phyloP scores from a whole-genome alignment of 345 rosid species.

The Bruguiera parviflora region DNA sequence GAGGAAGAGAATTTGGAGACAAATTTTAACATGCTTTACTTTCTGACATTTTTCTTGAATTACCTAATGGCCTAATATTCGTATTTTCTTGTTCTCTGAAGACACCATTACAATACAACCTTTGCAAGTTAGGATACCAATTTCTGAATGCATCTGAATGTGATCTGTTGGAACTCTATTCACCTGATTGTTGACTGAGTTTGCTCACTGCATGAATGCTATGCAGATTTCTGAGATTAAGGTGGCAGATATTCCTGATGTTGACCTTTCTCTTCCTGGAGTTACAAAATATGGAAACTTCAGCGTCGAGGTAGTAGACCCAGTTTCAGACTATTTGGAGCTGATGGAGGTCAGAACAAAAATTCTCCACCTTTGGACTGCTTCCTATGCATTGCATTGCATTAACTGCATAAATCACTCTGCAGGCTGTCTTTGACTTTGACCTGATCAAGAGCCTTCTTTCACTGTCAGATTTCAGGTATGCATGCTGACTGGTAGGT shows the following conservation, averaged over 20 bases:
- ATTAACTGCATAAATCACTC: slow-evolving; percentile 24
- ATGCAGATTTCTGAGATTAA: slow-evolving; percentile 81
- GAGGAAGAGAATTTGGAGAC: no score
- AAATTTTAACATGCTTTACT: not conserved
- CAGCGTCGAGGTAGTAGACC: slow-evolving; percentile 79
- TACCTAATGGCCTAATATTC: not conserved
- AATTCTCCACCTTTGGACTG: slow-evolving; percentile 1
- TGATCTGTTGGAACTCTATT: not conserved
- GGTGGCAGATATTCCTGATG: slow-evolving; percentile 78
- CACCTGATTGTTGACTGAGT: not conserved
- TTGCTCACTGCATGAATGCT: slow-evolving; percentile 3
- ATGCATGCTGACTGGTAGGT: slow-evolving; percentile 18
- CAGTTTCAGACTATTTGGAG: slow-evolving; percentile 87
- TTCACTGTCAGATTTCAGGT: slow-evolving; percentile 78
- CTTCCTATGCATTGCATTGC: not conserved
- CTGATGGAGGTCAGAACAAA: slow-evolving; percentile 72
- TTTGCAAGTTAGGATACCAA: not conserved
- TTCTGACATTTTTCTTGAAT: not conserved
- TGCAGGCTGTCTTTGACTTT: slow-evolving; percentile 94
- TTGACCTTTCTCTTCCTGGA: slow-evolving; percentile 69
- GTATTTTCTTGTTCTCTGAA: not conserved
- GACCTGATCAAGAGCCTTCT: slow-evolving; percentile 42
- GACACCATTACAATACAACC: not conserved
- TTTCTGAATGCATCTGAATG: not conserved
- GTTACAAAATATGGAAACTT: slow-evolving; percentile 64